Conservation (phyloP, 495 filamentous ascomycete genomes). For the Poronia punctata region DNA sequence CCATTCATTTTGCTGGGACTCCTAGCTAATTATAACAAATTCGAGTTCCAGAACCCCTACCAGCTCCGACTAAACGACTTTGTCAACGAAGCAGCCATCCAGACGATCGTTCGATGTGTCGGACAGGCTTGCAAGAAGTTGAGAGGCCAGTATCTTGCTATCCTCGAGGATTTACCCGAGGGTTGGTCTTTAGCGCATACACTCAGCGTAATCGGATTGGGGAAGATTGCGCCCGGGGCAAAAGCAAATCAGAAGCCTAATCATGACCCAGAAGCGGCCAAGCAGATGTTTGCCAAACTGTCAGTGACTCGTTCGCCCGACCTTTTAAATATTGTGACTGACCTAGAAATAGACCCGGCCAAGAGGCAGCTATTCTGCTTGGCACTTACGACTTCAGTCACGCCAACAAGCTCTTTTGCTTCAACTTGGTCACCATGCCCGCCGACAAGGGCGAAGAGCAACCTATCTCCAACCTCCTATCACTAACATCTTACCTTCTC, state of each 20-base stretch:
- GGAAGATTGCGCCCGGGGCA: constrained; percentile 61
- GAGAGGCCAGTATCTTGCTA: constrained; percentile 72
- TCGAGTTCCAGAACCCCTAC: constrained; percentile 97
- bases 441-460: constrained; percentile 62
- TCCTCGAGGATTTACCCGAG: constrained; percentile 87
- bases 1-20: constrained; percentile 80
- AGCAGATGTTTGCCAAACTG: constrained; percentile 64
- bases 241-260: constrained; percentile 52
- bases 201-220: constrained; percentile 77
- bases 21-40: constrained; percentile 98
- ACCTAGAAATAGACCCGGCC: constrained; percentile 56
- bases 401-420: constrained; percentile 92
- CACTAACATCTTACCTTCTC: constrained; percentile 83
- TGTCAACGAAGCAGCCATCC: constrained; percentile 83
- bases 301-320: constrained; percentile 20
- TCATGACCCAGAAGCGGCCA: constrained; percentile 62
- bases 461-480: constrained; percentile 77
- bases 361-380: constrained; percentile 70
- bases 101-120: constrained; percentile 70
- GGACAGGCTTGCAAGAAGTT: constrained; percentile 58
- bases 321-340: constrained; percentile 12
- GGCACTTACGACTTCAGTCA: constrained; percentile 89
- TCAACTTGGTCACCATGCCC: constrained; percentile 63
- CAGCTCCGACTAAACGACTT: constrained; percentile 93
- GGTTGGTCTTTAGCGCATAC: constrained; percentile 80